Conservation (phyloP, 2,329 filamentous ascomycete genomes). For the Chaetomium globosum region DNA sequence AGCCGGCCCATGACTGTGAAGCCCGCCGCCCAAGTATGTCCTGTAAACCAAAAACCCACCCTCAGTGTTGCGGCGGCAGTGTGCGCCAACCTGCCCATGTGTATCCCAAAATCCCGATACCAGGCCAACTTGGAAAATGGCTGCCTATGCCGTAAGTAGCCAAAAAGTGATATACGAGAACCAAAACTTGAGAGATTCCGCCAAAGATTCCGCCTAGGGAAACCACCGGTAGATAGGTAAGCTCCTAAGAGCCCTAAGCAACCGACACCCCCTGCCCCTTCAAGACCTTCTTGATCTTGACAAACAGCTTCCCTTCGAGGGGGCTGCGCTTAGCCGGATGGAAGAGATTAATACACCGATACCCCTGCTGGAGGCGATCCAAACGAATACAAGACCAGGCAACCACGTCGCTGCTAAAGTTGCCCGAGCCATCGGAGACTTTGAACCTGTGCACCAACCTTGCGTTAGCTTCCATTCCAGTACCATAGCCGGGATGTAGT, state of each 20-base stretch:
- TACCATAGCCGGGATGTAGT: neutral
- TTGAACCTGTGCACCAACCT: slow-evolving; percentile 50
- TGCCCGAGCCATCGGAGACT: slow-evolving; percentile 52
- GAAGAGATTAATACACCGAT: slow-evolving; percentile 57
- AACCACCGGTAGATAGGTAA: neutral
- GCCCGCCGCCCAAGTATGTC: neutral
- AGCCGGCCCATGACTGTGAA: neutral
- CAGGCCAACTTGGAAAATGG: neutral
- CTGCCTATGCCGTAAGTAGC: neutral
- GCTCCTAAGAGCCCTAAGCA: neutral
- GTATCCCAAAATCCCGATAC: neutral
- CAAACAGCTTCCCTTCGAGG: slow-evolving; percentile 53
- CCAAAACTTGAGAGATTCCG: neutral
- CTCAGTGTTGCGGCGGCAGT: neutral
- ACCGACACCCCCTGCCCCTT: neutral
- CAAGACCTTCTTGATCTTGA: slow-evolving; percentile 54
- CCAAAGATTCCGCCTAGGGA: neutral
- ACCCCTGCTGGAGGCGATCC: slow-evolving; percentile 58
- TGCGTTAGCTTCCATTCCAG: slow-evolving; percentile 3
- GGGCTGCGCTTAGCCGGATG: slow-evolving; percentile 49
- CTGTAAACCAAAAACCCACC: neutral
- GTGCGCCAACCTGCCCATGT: slow-evolving; percentile 4
- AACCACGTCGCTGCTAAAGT: slow-evolving; percentile 46
- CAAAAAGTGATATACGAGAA: neutral
- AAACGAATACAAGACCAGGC: slow-evolving; percentile 64